A percentile compares a stretch with the other conserved stretches of the same genome.
phyloP scores from a whole-genome alignment of 768 basidiomycete species.

The Mycena rebaudengoi region DNA sequence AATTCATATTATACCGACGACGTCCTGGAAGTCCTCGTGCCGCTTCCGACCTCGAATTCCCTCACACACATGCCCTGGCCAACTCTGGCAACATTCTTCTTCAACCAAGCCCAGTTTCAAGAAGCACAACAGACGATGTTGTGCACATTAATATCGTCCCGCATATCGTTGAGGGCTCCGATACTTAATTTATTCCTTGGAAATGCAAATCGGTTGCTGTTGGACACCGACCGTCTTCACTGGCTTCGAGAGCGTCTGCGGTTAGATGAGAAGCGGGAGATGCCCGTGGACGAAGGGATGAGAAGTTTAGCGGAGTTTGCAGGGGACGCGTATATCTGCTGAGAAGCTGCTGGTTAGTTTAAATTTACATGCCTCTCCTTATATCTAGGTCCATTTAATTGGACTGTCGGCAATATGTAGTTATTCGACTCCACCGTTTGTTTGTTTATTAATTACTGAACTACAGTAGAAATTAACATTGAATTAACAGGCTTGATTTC shows the following conservation, averaged over 20 bases:
- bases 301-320: constrained; percentile 17
- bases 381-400: background rate
- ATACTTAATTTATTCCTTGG: constrained; percentile 20
- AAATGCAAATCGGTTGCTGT: constrained; percentile 17
- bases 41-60: constrained; percentile 11
- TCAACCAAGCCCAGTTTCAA: constrained; percentile 22
- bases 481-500: no score
- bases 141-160: constrained; percentile 20
- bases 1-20: constrained; percentile 25
- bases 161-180: constrained; percentile 14
- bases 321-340: constrained; percentile 4
- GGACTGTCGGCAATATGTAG: no score
- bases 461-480: no score
- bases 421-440: no score
- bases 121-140: constrained; percentile 24
- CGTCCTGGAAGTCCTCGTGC: constrained; percentile 21
- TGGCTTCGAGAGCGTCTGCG: constrained; percentile 17
- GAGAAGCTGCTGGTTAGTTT: background rate
- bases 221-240: constrained; percentile 18
- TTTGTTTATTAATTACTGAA: no score
- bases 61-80: constrained; percentile 23
- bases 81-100: background rate
- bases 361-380: background rate
- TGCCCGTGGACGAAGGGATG: constrained; percentile 23
- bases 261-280: constrained; percentile 16